Evolutionary conservation across 2,329 filamentous ascomycete genomes (phyloP).

Genomic region (Cladophialophora immunda): DNA sequence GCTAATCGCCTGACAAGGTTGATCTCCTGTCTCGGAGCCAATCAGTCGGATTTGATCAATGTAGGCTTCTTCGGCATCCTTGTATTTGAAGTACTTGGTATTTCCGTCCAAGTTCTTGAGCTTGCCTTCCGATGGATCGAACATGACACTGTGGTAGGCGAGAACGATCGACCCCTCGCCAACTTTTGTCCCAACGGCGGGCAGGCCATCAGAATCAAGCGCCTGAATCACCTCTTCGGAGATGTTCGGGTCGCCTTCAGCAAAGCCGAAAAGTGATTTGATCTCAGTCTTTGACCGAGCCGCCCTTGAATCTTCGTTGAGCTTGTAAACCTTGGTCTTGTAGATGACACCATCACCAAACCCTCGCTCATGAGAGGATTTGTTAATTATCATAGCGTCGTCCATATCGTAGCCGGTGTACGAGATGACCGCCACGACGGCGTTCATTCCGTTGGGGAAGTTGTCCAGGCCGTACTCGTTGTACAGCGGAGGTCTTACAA

Average conservation of each 20-base stretch:
- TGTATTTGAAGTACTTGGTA: constrained; percentile 93
- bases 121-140: constrained; percentile 73
- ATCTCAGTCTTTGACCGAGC: constrained; percentile 73
- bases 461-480: constrained; percentile 98
- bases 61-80: constrained; percentile 86
- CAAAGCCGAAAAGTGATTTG: constrained; percentile 88
- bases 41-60: constrained; percentile 93
- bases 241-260: constrained; percentile 61
- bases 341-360: constrained; percentile 97
- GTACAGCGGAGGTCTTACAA: constrained; percentile 90
- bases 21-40: constrained; percentile 81
- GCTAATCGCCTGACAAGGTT: constrained; percentile 86
- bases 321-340: constrained; percentile 91
- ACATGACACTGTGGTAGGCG: constrained; percentile 87
- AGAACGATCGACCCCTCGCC: constrained; percentile 84
- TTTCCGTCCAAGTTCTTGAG: constrained; percentile 85
- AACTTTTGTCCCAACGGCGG: constrained; percentile 79
- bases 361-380: constrained; percentile 92
- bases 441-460: constrained; percentile 96
- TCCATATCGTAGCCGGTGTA: constrained; percentile 99
- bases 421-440: constrained; percentile 95
- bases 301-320: constrained; percentile 76
- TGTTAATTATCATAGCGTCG: constrained; percentile 99
- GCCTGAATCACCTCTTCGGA: constrained; percentile 74
- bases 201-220: constrained; percentile 88